Evolutionary conservation across 2,329 filamentous ascomycete species (phyloP).

Genomic region (Nectriaceae sp.): DNA sequence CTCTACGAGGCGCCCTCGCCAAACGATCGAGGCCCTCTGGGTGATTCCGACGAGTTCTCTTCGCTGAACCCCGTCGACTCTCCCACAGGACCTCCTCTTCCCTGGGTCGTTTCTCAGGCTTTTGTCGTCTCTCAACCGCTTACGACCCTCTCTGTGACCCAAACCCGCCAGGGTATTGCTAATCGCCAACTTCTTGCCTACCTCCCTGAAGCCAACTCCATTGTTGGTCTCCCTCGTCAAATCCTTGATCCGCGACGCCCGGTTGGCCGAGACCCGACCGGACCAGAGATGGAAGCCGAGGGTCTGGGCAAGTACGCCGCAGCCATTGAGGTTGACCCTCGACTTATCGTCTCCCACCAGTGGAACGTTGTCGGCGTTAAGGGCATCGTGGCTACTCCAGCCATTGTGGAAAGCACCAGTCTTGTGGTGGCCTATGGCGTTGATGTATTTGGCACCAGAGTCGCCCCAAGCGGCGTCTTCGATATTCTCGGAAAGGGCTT

Average conservation of each 20-base stretch:
- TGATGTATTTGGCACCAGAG: constrained; percentile 84
- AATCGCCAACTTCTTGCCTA: constrained; percentile 80
- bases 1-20: constrained; percentile 83
- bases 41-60: constrained; percentile 71
- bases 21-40: constrained; percentile 83
- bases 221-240: constrained; percentile 77
- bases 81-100: constrained; percentile 59
- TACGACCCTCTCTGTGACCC: constrained; percentile 76
- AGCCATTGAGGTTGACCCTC: constrained; percentile 79
- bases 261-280: constrained; percentile 78
- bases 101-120: constrained; percentile 76
- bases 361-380: constrained; percentile 78
- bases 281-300: constrained; percentile 76
- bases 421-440: constrained; percentile 85
- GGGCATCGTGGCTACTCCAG: constrained; percentile 73
- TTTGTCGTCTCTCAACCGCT: constrained; percentile 82
- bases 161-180: constrained; percentile 90
- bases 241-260: constrained; percentile 85
- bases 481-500: constrained; percentile 93
- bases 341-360: constrained; percentile 77
- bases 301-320: constrained; percentile 77
- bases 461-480: constrained; percentile 87
- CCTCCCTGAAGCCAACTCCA: constrained; percentile 69
- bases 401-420: constrained; percentile 87
- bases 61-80: constrained; percentile 67